A percentile compares a stretch with the other conserved stretches of the same genome.
phyloP scores from a whole-genome alignment of 1,284 basidiomycete species.

The Moesziomyces globuligerus region DNA sequence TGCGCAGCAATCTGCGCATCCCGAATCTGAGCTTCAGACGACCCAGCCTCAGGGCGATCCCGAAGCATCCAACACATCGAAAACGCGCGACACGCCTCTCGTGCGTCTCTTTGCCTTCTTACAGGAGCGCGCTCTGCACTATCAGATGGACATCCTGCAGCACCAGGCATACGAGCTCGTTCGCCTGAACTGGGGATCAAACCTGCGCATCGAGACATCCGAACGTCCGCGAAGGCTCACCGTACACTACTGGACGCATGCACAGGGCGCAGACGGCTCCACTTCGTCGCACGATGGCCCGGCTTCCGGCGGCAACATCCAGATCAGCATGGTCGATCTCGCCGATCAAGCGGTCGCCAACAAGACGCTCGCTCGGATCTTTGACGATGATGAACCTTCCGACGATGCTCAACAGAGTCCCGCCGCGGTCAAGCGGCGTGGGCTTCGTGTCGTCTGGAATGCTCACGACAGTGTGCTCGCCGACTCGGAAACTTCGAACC shows the following conservation, averaged over 20 bases:
- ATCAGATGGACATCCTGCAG: constrained; percentile 62
- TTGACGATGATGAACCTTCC: constrained; percentile 13
- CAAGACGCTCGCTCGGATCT: constrained; percentile 24
- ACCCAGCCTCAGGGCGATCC: constrained; percentile 1
- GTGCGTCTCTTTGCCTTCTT: constrained; percentile 54
- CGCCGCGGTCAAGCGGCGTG: constrained; percentile 23
- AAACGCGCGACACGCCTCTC: constrained; percentile 42
- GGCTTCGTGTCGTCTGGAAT: constrained; percentile 31
- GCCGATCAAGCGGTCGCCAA: constrained; percentile 20
- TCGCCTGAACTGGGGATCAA: constrained; percentile 55
- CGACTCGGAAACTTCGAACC: constrained; percentile 16
- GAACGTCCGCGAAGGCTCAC: constrained; percentile 38
- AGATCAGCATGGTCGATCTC: constrained; percentile 38
- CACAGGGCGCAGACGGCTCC: constrained; percentile 21
- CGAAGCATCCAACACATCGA: neutral
- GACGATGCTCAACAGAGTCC: neutral
- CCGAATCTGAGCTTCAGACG: neutral
- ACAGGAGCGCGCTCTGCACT: constrained; percentile 59
- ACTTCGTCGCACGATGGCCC: constrained; percentile 13
- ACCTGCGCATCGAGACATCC: constrained; percentile 35
- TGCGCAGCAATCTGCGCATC: neutral
- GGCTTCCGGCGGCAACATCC: constrained; percentile 35
- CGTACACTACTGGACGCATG: constrained; percentile 53
- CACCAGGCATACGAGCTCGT: constrained; percentile 56
- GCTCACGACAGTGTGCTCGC: constrained; percentile 25